These are phyloP conservation scores for Capronia coronata DNA, from an alignment of 2,329 filamentous ascomycete species.

Conservation along the genomic window DNA sequence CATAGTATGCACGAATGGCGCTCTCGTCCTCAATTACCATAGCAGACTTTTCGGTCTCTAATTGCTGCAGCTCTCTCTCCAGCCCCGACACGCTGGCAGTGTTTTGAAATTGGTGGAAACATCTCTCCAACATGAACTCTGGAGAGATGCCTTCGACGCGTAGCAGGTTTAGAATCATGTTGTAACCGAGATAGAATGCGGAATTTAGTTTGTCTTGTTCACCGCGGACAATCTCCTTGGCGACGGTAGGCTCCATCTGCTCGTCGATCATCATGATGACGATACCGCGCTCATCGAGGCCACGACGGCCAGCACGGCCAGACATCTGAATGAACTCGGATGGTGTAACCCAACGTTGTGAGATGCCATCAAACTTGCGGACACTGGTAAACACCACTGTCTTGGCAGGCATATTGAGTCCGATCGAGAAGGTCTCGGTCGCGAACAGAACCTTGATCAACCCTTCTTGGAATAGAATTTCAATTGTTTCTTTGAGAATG, in stretches of 20 bases:
- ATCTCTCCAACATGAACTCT: conserved; percentile 97
- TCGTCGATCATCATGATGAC: conserved; percentile 99
- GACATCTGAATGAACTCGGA: conserved; percentile 99
- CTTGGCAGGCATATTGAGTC: conserved; percentile 97
- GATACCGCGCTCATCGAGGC: conserved; percentile 93
- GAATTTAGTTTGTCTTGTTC: conserved; percentile 97
- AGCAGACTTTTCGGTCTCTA: conserved; percentile 67
- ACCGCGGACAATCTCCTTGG: conserved; percentile 90
- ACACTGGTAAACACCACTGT: conserved; percentile 98
- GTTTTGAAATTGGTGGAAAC: conserved; percentile 98
- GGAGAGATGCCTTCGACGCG: conserved; percentile 98
- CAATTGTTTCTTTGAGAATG: conserved; percentile 96
- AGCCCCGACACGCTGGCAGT: conserved; percentile 75
- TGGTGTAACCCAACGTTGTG: conserved; percentile 75
- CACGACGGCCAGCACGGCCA: conserved; percentile 89
- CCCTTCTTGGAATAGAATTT: conserved; percentile 97
- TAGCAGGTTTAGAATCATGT: conserved; percentile 96
- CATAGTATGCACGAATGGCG: conserved; percentile 90
- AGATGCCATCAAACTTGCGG: conserved; percentile 83
- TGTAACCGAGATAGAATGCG: conserved; percentile 95
- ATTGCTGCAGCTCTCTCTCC: conserved; percentile 72
- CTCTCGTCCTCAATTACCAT: conserved; percentile 78
- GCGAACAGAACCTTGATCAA: conserved; percentile 97
- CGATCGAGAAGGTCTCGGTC: conserved; percentile 97
- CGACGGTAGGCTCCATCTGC: conserved; percentile 89